phyloP scores from a whole-genome alignment of 73 alveolate species.

The Paramecium primaurelia region DNA sequence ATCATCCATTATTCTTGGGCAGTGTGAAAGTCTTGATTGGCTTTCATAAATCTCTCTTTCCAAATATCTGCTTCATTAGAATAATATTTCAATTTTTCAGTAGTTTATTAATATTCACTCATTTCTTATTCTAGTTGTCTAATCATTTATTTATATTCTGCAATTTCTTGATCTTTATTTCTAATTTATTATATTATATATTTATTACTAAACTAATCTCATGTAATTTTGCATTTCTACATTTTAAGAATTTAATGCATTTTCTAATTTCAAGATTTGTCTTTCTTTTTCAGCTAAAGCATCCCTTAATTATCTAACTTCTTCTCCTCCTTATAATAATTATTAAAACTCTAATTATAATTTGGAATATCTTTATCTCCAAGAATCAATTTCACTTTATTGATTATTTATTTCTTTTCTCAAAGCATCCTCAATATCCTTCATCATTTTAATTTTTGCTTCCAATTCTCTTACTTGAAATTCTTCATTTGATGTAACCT shows the following conservation, averaged over 20 bases:
- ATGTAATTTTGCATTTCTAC: neutral
- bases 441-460: neutral
- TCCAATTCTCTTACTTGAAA: neutral
- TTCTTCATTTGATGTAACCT: neutral
- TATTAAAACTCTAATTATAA: neutral
- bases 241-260: neutral
- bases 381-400: neutral
- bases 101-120: neutral
- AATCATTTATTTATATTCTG: neutral
- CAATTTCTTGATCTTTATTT: neutral
- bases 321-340: neutral
- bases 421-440: conserved; percentile 2
- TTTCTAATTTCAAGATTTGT: conserved; percentile 14
- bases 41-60: conserved; percentile 34
- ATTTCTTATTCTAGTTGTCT: neutral
- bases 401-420: neutral
- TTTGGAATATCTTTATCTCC: conserved; percentile 26
- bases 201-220: neutral
- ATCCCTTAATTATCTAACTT: conserved; percentile 30
- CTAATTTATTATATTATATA: neutral
- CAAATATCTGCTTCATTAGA: neutral
- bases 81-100: neutral
- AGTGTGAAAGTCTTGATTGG: neutral
- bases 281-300: neutral
- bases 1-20: neutral